Evolutionary conservation across 306 rosid species (phyloP).

Genomic region (Adenanthera pavonina): DNA sequence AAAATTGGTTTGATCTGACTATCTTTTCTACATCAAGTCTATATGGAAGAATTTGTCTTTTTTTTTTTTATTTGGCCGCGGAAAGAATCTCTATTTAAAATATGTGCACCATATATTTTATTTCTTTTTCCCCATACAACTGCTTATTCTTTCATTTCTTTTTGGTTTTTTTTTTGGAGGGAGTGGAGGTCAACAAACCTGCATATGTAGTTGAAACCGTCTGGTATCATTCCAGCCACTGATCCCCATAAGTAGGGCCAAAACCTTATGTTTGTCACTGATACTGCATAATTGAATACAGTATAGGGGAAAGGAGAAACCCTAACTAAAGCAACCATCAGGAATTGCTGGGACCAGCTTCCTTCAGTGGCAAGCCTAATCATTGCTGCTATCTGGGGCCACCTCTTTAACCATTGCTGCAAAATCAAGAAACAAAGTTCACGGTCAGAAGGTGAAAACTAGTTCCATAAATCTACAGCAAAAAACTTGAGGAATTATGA

Average conservation of each 20-base stretch:
- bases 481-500: background rate
- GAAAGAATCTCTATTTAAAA: background rate
- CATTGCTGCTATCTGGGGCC: slow-evolving; percentile 89
- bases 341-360: slow-evolving; percentile 84
- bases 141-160: background rate
- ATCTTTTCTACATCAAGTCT: background rate
- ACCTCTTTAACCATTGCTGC: slow-evolving; percentile 87
- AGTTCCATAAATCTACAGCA: background rate
- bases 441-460: slow-evolving; percentile 16
- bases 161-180: background rate
- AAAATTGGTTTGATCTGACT: background rate
- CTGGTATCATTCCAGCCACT: slow-evolving; percentile 93
- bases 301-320: slow-evolving; percentile 95
- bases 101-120: background rate
- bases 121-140: background rate
- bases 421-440: slow-evolving; percentile 34
- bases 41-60: too few relatives aligned
- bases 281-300: slow-evolving; percentile 88
- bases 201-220: slow-evolving; percentile 88
- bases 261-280: slow-evolving; percentile 84
- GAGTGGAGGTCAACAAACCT: slow-evolving; percentile 57
- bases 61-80: too few relatives aligned
- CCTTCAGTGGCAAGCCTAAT: slow-evolving; percentile 93
- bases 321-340: slow-evolving; percentile 81
- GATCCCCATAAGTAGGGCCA: slow-evolving; percentile 97